Conservation (phyloP, 768 basidiomycete genomes). For the Russula earlei region DNA sequence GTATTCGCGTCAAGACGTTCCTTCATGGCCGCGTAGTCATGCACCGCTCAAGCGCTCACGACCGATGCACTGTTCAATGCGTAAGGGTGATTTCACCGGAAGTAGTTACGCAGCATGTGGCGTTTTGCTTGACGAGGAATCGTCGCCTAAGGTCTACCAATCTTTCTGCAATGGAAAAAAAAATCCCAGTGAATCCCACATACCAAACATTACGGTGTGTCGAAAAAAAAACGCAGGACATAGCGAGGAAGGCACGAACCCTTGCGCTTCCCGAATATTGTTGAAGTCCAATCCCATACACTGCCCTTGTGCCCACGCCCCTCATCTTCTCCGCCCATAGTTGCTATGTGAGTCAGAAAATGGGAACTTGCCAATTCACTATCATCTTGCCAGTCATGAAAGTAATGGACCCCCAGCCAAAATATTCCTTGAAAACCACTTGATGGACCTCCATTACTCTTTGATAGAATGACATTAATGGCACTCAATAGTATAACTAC, state of each 20-base stretch:
- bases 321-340: slow-evolving; percentile 45
- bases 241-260: slow-evolving; percentile 68
- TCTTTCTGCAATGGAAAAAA: slow-evolving; percentile 34
- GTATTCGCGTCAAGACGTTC: too few species aligned
- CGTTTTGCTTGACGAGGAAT: slow-evolving; percentile 74
- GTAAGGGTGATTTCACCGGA: slow-evolving; percentile 85
- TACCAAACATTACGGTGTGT: slow-evolving; percentile 75
- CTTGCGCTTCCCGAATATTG: slow-evolving; percentile 56
- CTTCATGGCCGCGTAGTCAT: too few species aligned
- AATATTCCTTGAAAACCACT: too few species aligned
- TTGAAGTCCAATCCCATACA: slow-evolving; percentile 98
- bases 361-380: too few species aligned
- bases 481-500: too few species aligned
- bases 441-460: too few species aligned
- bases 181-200: slow-evolving; percentile 28
- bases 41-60: too few species aligned
- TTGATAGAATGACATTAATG: too few species aligned
- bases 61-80: slow-evolving; percentile 86
- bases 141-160: slow-evolving; percentile 87
- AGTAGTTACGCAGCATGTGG: slow-evolving; percentile 78
- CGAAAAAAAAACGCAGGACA: slow-evolving; percentile 96
- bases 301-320: slow-evolving; percentile 83
- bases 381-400: too few species aligned
- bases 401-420: too few species aligned
- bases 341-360: slow-evolving; percentile 39